Evolutionary conservation across 2,329 filamentous ascomycete genomes (phyloP).

Genomic region (Venturia effusa): DNA sequence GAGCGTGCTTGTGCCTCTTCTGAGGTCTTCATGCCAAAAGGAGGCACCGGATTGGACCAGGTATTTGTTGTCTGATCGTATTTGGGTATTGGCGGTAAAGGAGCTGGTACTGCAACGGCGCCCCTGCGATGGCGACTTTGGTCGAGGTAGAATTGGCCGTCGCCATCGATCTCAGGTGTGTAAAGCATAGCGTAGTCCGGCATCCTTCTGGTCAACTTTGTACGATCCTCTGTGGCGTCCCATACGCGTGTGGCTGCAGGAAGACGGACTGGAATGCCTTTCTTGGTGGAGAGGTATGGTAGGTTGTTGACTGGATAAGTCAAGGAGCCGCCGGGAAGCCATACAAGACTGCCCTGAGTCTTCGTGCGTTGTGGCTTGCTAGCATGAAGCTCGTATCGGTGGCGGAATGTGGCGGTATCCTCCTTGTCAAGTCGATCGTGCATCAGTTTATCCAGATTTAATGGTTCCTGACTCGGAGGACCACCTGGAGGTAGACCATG

Average conservation of each 20-base stretch:
- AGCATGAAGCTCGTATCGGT: background rate
- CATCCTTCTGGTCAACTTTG: background rate
- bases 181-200: background rate
- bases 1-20: background rate
- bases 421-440: background rate
- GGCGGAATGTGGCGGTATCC: background rate
- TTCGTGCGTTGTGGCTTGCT: background rate
- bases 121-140: background rate
- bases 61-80: background rate
- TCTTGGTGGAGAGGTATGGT: background rate
- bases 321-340: background rate
- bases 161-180: background rate
- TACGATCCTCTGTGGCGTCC: background rate
- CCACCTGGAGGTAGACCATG: background rate
- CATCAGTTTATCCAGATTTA: background rate
- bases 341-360: background rate
- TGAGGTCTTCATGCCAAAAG: no score
- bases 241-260: background rate
- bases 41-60: background rate
- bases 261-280: background rate
- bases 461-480: background rate
- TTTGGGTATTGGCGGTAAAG: background rate
- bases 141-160: background rate
- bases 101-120: background rate
- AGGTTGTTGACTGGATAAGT: background rate